Percentiles rank a stretch among this genome's conserved stretches.
phyloP scores from a whole-genome alignment of 2,329 filamentous ascomycete genomes.

The Paecilomyces fulvus region DNA sequence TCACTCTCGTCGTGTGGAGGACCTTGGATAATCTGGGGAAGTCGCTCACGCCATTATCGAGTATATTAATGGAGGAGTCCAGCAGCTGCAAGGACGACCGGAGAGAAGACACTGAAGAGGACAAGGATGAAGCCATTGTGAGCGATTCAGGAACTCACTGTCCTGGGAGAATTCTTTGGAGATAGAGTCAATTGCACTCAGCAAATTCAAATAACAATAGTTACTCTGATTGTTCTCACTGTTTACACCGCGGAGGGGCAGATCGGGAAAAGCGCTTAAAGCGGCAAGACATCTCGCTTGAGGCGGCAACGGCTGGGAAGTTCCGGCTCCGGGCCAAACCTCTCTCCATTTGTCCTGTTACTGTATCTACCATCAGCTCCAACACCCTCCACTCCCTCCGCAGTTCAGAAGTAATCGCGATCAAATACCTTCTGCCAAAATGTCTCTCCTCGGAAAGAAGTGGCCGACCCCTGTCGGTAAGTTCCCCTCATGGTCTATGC shows the following conservation, averaged over 20 bases:
- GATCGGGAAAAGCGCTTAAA: slow-evolving; percentile 17
- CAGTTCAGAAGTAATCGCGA: slow-evolving; percentile 17
- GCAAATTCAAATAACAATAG: background rate
- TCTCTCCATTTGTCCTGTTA: slow-evolving; percentile 26
- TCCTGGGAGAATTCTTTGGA: background rate
- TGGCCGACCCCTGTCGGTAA: slow-evolving; percentile 70
- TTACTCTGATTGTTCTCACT: slow-evolving; percentile 8
- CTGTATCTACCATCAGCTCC: slow-evolving; percentile 17
- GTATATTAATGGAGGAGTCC: slow-evolving; percentile 54
- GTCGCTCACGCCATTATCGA: slow-evolving; percentile 55
- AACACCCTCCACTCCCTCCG: slow-evolving; percentile 14
- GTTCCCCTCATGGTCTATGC: slow-evolving; percentile 29
- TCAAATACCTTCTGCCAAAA: slow-evolving; percentile 43
- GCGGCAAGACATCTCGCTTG: slow-evolving; percentile 16
- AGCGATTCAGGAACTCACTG: background rate
- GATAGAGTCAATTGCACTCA: background rate
- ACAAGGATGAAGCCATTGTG: slow-evolving; percentile 41
- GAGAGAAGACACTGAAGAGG: slow-evolving; percentile 53
- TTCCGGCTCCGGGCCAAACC: slow-evolving; percentile 24
- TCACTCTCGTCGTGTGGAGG: slow-evolving; percentile 53
- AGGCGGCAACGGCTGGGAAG: slow-evolving; percentile 18
- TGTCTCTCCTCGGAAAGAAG: slow-evolving; percentile 78
- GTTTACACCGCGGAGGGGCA: slow-evolving; percentile 14
- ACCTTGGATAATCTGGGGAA: slow-evolving; percentile 56
- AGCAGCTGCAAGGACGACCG: slow-evolving; percentile 54